A percentile compares a stretch with the other conserved stretches of the same genome.
Conservation (phyloP, 805 yeast genomes). For the Sugiyamaella qingdaonensis region DNA sequence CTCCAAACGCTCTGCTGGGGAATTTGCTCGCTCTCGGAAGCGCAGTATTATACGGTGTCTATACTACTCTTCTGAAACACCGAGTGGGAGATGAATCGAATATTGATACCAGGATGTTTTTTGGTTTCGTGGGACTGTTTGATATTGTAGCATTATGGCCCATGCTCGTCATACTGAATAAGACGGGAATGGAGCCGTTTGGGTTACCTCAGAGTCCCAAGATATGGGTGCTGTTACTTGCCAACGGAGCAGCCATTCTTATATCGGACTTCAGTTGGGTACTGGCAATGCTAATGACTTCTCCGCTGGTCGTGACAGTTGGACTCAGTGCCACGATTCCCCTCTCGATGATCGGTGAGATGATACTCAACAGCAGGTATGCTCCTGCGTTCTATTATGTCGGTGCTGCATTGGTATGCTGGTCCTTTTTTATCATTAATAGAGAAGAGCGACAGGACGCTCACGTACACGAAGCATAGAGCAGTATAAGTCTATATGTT, state of each 20-base stretch:
- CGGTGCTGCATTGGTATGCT: constrained; percentile 77
- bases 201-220: constrained; percentile 58
- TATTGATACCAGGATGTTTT: constrained; percentile 80
- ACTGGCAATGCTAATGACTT: constrained; percentile 84
- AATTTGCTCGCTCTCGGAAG: constrained; percentile 76
- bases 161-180: constrained; percentile 59
- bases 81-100: constrained; percentile 69
- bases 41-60: constrained; percentile 86
- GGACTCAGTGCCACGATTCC: constrained; percentile 94
- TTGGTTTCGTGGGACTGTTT: constrained; percentile 91
- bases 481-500: background rate
- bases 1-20: constrained; percentile 45
- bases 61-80: constrained; percentile 77
- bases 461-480: constrained; percentile 6
- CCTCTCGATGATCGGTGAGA: constrained; percentile 87
- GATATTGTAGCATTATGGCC: constrained; percentile 81
- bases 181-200: constrained; percentile 60
- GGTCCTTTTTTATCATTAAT: constrained; percentile 81
- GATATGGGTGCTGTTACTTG: constrained; percentile 49
- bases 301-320: constrained; percentile 92
- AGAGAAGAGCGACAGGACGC: constrained; percentile 66
- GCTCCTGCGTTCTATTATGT: constrained; percentile 60
- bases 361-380: constrained; percentile 60
- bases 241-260: constrained; percentile 75
- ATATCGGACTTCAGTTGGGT: constrained; percentile 95